These are phyloP conservation scores for Trichosporon sp. DNA, from an alignment of 1,284 basidiomycete species.

Conservation along the genomic window DNA sequence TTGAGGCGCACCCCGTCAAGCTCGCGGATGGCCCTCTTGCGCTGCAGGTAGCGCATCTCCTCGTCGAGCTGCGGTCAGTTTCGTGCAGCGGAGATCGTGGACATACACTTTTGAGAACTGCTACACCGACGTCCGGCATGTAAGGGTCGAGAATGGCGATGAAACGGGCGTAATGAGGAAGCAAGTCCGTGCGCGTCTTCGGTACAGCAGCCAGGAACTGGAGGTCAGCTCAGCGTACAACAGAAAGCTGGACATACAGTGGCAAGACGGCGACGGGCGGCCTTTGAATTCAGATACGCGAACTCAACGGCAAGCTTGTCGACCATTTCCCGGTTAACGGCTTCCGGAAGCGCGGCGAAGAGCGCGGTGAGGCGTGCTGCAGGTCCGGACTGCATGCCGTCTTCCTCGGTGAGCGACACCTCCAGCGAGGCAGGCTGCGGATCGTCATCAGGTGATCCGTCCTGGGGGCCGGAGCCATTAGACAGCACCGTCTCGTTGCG, in stretches of 20 bases:
- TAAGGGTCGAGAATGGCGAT: constrained; percentile 83
- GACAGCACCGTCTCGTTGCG: constrained; percentile 13
- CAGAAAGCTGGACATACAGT: constrained; percentile 57
- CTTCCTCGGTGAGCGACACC: constrained; percentile 31
- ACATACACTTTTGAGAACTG: constrained; percentile 71
- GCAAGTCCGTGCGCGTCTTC: constrained; percentile 80
- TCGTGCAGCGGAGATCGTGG: not conserved
- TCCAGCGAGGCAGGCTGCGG: constrained; percentile 34
- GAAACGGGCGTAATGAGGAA: constrained; percentile 89
- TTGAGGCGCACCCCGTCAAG: constrained; percentile 77
- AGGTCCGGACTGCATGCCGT: constrained; percentile 63
- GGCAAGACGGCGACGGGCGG: constrained; percentile 80
- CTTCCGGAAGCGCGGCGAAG: constrained; percentile 87
- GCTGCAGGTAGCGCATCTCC: constrained; percentile 92
- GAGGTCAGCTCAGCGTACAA: not conserved
- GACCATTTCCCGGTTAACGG: constrained; percentile 84
- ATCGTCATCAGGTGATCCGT: constrained; percentile 21
- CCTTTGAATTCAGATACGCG: constrained; percentile 92
- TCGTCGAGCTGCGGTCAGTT: constrained; percentile 70
- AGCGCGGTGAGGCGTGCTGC: constrained; percentile 87
- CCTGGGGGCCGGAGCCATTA: constrained; percentile 5
- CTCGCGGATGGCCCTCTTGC: constrained; percentile 87
- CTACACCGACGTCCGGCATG: constrained; percentile 86
- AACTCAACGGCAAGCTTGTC: constrained; percentile 95
- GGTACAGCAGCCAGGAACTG: constrained; percentile 82